phyloP scores from a whole-genome alignment of 2,329 filamentous ascomycete genomes.

The Cercospora janseana region DNA sequence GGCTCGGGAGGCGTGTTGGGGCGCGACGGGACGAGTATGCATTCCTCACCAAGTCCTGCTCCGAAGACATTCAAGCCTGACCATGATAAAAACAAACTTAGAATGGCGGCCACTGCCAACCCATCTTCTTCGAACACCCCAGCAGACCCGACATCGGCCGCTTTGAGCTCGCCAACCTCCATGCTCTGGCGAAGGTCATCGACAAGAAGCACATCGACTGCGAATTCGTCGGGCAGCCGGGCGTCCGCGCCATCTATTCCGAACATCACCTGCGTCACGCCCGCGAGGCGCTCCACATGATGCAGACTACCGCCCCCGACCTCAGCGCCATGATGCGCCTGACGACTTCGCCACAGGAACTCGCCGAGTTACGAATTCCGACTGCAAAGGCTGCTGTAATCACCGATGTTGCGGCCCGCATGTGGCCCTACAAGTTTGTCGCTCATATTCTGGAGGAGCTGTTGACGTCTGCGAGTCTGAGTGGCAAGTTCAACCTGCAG shows the following conservation, averaged over 20 bases:
- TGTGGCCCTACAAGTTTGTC: conserved; percentile 86
- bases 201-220: conserved; percentile 60
- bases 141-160: conserved; percentile 56
- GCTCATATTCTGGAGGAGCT: conserved; percentile 66
- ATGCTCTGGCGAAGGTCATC: conserved; percentile 59
- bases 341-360: conserved; percentile 43
- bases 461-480: conserved; percentile 37
- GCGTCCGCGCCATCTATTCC: conserved; percentile 64
- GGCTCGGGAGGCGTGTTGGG: conserved; percentile 76
- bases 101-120: conserved; percentile 68
- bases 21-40: conserved; percentile 75
- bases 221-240: conserved; percentile 64
- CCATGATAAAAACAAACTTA: conserved; percentile 28
- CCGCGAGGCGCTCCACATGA: conserved; percentile 49
- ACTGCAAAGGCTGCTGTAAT: conserved; percentile 62
- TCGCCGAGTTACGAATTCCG: conserved; percentile 54
- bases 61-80: background rate
- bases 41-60: background rate
- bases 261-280: conserved; percentile 55
- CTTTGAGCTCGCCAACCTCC: conserved; percentile 71
- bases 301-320: conserved; percentile 56
- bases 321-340: conserved; percentile 49
- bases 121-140: conserved; percentile 61
- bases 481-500: conserved; percentile 64
- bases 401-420: conserved; percentile 62